Conservation (phyloP, 1,284 basidiomycete genomes). For the Meira miltonrushii region DNA sequence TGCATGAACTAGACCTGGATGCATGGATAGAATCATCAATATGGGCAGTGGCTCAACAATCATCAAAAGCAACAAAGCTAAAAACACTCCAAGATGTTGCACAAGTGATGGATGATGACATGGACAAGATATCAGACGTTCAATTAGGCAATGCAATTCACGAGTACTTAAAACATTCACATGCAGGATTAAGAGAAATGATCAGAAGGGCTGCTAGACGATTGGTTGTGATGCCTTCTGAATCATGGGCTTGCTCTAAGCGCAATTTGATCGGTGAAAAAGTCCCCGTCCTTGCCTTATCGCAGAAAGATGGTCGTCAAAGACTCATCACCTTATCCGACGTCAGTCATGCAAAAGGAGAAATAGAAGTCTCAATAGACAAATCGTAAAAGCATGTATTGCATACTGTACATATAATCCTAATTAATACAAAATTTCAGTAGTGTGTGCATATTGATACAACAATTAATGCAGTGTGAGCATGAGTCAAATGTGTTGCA, state of each 20-base stretch:
- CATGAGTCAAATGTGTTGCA: too few relatives aligned
- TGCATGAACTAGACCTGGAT: not conserved
- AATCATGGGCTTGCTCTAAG: conserved; percentile 11
- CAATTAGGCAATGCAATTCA: not conserved
- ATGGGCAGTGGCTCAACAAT: not conserved
- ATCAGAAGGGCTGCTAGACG: conserved; percentile 25
- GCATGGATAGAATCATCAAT: conserved; percentile 2
- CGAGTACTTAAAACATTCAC: conserved; percentile 15
- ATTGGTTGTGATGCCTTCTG: conserved; percentile 24
- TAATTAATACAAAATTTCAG: not conserved
- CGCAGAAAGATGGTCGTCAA: not conserved
- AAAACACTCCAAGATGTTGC: not conserved
- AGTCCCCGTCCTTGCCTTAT: not conserved
- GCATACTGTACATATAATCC: not conserved
- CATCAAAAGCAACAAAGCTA: not conserved
- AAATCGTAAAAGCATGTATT: not conserved
- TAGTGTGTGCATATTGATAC: not conserved
- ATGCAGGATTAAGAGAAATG: conserved; percentile 23
- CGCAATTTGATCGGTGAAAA: not conserved
- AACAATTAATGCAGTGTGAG: too few relatives aligned
- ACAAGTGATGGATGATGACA: not conserved
- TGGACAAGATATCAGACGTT: not conserved
- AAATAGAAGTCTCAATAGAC: conserved; percentile 12
- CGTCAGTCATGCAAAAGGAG: conserved; percentile 24
- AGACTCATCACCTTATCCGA: conserved; percentile 19